A percentile compares a stretch with the other conserved stretches of the same genome.
These are phyloP conservation scores for Zymoseptoria crescenta DNA, from an alignment of 2,329 filamentous ascomycete species.

Conservation along the genomic window DNA sequence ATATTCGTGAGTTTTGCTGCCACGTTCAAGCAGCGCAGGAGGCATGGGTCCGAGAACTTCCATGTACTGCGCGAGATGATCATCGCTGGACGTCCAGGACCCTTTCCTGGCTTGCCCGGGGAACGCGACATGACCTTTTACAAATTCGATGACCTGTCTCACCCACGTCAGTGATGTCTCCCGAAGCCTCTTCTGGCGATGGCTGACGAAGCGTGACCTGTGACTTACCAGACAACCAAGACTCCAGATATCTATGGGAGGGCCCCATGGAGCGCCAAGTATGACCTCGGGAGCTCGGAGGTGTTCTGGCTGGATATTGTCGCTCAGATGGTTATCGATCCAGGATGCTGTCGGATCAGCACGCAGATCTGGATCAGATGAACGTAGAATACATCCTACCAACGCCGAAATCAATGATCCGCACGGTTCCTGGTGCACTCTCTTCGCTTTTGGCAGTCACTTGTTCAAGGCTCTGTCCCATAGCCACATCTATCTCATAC, in stretches of 20 bases:
- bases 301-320: slow-evolving; percentile 20
- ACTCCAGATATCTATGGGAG: slow-evolving; percentile 25
- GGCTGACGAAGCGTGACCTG: background rate
- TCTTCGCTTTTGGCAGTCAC: background rate
- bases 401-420: background rate
- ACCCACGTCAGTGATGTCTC: background rate
- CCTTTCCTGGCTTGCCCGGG: slow-evolving; percentile 6
- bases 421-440: background rate
- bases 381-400: background rate
- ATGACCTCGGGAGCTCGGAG: slow-evolving; percentile 27
- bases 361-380: background rate
- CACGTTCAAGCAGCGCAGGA: slow-evolving; percentile 9
- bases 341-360: background rate
- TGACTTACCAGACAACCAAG: slow-evolving; percentile 15
- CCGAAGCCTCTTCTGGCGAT: background rate
- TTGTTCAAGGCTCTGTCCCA: background rate
- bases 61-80: slow-evolving; percentile 16
- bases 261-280: slow-evolving; percentile 20
- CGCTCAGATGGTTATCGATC: background rate
- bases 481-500: background rate
- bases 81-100: slow-evolving; percentile 10
- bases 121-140: slow-evolving; percentile 16
- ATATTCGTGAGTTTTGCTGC: slow-evolving; percentile 8
- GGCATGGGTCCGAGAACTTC: slow-evolving; percentile 13
- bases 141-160: slow-evolving; percentile 13